phyloP scores from a whole-genome alignment of 2,329 filamentous ascomycete species.

The Diaporthe citrichinensis region DNA sequence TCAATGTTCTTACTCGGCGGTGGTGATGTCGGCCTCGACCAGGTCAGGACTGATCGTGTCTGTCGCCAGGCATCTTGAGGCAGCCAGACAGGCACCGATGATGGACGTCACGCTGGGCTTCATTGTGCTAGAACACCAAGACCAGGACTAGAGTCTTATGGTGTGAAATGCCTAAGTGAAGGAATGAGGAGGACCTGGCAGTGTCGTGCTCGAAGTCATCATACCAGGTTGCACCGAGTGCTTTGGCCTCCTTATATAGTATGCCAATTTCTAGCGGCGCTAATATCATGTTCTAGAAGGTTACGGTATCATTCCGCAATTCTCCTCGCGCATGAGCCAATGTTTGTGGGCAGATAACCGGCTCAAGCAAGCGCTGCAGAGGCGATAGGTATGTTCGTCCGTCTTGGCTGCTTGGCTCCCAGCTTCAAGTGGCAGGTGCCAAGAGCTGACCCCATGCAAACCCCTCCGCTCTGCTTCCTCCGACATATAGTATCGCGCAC shows the following conservation, averaged over 20 bases:
- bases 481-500: neutral
- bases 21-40: constrained; percentile 56
- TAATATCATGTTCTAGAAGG: neutral
- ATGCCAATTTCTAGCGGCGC: neutral
- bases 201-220: neutral
- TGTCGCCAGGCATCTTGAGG: constrained; percentile 44
- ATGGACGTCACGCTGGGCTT: constrained; percentile 6
- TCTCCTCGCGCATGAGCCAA: constrained; percentile 14
- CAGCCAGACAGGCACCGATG: constrained; percentile 4
- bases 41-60: constrained; percentile 56
- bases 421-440: constrained; percentile 26
- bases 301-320: constrained; percentile 3
- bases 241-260: constrained; percentile 2
- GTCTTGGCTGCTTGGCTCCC: constrained; percentile 24
- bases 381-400: neutral
- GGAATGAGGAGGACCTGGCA: neutral
- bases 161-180: neutral
- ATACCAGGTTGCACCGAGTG: neutral
- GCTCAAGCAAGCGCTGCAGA: neutral
- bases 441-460: constrained; percentile 3
- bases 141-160: neutral
- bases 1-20: constrained; percentile 51
- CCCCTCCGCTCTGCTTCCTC: neutral
- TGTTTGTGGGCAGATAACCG: constrained; percentile 23
- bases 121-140: neutral